Percentiles rank a stretch among this genome's conserved stretches.
These are phyloP conservation scores for Cladosporium austrohemisphaericum DNA, from an alignment of 2,329 filamentous ascomycete genomes.

Conservation along the genomic window DNA sequence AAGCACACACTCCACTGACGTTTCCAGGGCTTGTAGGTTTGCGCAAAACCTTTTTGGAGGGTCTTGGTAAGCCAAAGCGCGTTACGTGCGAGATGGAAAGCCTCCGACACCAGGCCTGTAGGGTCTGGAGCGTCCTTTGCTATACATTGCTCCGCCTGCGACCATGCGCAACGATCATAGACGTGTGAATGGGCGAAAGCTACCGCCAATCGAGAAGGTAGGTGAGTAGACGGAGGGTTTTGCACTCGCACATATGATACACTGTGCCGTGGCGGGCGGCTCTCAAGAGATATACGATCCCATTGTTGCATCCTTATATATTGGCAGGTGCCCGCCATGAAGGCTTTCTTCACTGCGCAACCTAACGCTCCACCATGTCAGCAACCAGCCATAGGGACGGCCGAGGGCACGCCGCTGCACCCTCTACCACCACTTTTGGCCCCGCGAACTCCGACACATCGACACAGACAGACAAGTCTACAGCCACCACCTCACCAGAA, in stretches of 20 bases:
- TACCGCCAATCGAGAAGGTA: background rate
- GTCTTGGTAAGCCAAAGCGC: no score
- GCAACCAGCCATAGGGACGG: background rate
- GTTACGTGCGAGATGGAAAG: no score
- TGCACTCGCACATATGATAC: slow-evolving; percentile 2
- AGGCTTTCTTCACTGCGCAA: background rate
- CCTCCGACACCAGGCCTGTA: no score
- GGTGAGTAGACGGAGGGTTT: slow-evolving; percentile 5
- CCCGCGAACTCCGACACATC: background rate
- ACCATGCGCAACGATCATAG: no score
- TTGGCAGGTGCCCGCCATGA: background rate
- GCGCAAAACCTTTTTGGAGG: no score
- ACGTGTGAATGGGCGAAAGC: no score
- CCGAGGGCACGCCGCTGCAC: background rate
- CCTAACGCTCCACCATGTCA: background rate
- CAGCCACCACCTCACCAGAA: background rate
- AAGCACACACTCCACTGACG: no score
- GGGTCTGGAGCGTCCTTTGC: no score
- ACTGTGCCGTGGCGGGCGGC: background rate
- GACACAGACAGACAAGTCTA: background rate
- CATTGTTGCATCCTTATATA: background rate
- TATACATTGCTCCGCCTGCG: no score
- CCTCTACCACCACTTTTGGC: background rate
- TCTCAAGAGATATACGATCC: background rate
- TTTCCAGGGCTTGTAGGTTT: no score